Evolutionary conservation across 768 basidiomycete species (phyloP), one percentile per base, ranked within the genome.

Genomic region (Hypholoma sublateritium): DNA sequence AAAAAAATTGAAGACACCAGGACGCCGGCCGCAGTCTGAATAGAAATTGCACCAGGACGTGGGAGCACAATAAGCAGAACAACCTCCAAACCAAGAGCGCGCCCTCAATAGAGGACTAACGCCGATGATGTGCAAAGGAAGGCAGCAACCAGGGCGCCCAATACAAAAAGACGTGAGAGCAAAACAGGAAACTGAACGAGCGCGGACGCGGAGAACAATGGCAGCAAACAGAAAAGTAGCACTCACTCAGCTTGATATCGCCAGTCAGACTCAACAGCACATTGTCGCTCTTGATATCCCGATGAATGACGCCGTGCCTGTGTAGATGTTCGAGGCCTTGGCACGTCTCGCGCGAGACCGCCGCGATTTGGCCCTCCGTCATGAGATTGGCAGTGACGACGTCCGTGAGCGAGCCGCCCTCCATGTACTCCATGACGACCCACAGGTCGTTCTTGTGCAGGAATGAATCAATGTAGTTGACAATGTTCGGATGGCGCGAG

Each of bases 341-440:
- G 11, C 88, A 84, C 2, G 91, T 93, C 77, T 98, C 97, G 69
- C 93, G 78, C 43, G 88, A 91, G 32, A 98, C 97, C 3, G 96
- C 97, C 0, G 97, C 95, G 60, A 99, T 98, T 77, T 98, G 97
- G 1, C 95, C 97, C 71, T 98, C 97, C 0, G 91, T 95, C 95
- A 99, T 98, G 66, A 97, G 74, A 71, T 95, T 95, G 50, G 89
- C 91, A 16, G 93, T 95, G 64, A 95, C 95, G 59, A 98, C 95
- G 68, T 98, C 96, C 4, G 96, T 99, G 43, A 98, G 76, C 28
- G 86, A 88, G 34, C 93, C 92, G 39, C 95, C 95, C 74, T 98
- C 95, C 96, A 98, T 98, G 74, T 95, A 98, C 76, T 98, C 97
- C 97, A 99, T 98, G 55, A 98, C 94, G 37, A 99, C 95, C 97